Evolutionary conservation across 257 asterid species (phyloP).

Genomic region (Cynanchum wilfordii): DNA sequence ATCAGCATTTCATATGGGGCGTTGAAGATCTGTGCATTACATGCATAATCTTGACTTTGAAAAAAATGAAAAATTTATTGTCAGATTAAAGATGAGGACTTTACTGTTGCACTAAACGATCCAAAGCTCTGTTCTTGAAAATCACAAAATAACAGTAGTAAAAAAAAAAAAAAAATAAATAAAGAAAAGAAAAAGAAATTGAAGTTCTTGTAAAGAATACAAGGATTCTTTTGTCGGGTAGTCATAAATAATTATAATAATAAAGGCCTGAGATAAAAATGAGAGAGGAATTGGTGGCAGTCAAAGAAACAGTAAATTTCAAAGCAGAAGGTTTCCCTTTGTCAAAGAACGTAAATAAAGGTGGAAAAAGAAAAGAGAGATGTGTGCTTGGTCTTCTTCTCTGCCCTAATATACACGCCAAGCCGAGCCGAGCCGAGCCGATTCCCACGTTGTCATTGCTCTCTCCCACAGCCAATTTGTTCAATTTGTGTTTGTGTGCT

Average conservation of each 20-base stretch:
- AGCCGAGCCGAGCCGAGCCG: neutral
- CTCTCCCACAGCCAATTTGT: conserved; percentile 11
- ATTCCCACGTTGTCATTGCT: conserved; percentile 2
- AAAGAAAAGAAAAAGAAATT: neutral
- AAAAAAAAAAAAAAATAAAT: too few relatives aligned
- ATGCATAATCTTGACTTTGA: neutral
- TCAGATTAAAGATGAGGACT: neutral
- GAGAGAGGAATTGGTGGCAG: neutral
- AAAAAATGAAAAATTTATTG: neutral
- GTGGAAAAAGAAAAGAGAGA: conserved; percentile 12
- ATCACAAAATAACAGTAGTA: too few relatives aligned
- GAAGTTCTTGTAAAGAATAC: neutral
- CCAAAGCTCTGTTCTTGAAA: too few relatives aligned
- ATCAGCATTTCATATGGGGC: neutral
- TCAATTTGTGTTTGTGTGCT: too few relatives aligned
- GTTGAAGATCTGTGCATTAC: neutral
- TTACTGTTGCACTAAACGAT: neutral
- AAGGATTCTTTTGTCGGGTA: neutral
- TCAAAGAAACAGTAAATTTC: conserved; percentile 4
- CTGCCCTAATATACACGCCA: conserved; percentile 17
- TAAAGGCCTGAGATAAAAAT: too few relatives aligned
- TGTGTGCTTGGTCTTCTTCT: conserved; percentile 6
- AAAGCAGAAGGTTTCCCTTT: conserved; percentile 13
- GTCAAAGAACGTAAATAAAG: conserved; percentile 33
- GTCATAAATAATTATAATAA: neutral